A percentile compares a stretch with the other conserved stretches of the same genome.
Evolutionary conservation across 345 rosid species (phyloP).

Genomic region (Dovyalis caffra): DNA sequence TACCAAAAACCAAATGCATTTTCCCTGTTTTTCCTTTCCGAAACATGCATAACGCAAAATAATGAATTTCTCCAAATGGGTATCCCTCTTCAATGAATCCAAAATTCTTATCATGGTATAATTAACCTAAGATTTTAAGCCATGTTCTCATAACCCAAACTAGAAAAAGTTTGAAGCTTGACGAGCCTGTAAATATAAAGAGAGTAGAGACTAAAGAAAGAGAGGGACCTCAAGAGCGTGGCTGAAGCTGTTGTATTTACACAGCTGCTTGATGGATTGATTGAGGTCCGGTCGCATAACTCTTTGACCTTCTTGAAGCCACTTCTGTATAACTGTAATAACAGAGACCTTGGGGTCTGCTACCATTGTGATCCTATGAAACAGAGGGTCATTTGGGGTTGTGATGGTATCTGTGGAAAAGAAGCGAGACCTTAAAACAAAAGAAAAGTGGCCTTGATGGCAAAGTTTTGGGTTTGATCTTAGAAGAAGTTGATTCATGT

Average conservation of each 20-base stretch:
- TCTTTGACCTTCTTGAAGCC: not conserved
- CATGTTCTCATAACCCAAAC: not conserved
- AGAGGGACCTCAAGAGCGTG: not conserved
- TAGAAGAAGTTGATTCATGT: too few species aligned
- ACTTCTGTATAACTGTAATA: not conserved
- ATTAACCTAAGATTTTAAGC: too few species aligned
- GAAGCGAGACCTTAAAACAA: not conserved
- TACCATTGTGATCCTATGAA: not conserved
- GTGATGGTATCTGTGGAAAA: not conserved
- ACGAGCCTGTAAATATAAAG: not conserved
- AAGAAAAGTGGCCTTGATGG: too few species aligned
- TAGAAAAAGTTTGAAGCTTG: not conserved
- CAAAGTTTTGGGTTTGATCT: too few species aligned
- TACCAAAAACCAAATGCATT: too few species aligned
- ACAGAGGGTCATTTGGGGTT: not conserved
- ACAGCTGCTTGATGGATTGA: not conserved
- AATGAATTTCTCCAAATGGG: too few species aligned
- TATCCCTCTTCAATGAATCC: too few species aligned
- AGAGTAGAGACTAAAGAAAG: not conserved
- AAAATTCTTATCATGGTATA: too few species aligned
- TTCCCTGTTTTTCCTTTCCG: too few species aligned
- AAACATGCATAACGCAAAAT: too few species aligned
- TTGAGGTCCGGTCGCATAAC: not conserved
- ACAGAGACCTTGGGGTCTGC: too few species aligned
- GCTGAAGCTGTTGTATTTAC: not conserved